Base-by-base conservation (phyloP, 2,329 filamentous ascomycete genomes). In the Epichloe festucae region DNA sequence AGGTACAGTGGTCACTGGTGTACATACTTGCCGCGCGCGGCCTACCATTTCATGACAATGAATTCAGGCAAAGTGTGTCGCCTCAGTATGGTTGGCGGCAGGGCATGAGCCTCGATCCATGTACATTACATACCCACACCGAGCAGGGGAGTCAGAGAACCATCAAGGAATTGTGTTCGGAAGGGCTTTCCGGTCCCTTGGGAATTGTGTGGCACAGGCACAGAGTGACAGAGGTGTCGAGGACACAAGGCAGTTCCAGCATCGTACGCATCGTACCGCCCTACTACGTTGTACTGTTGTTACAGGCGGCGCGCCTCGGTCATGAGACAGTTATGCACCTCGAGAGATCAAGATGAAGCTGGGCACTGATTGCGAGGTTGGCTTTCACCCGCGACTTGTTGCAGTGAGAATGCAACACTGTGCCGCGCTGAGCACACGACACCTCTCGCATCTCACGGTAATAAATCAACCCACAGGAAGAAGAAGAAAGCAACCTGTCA, bases 161-260 rank as follows among this genome's bases (percentile, higher is more conserved):
- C 46, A 54, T 34, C 35, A 52, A 52, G 48, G 48, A 41, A 47
- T 48, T 51, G 41, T 39, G 47, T 50, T 56, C 52, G 56, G 56
- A 45, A 57, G 52, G 54, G 51, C 56, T 55, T 55, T 57, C 56
- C 56, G 56, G 53, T 49, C 40, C 51, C 49, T 46, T 53, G 55
- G 51, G 31, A 48, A 23, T 27, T 36, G 47, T 43, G 48, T 50
- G 17, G 31, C 47, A 50, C 47, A 43, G 21, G 21, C 21, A 21
- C 21, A 23, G 17, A 17, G 17, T 17, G 17, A 17, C 17, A 17
- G 19, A 21, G 19, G 19, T 3, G 19, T 21, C 19, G 31, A 31
- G n/a, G 35, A 31, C 27, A 48, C 43, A n/a, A 17, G 7, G 39
- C 17, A 21, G n/a, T 36, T 35, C 10, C 46, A 21, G 35, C 35